A percentile compares a stretch with the other conserved stretches of the same genome.
phyloP scores from a whole-genome alignment of 140 eudicot species.

The Ambrosia hybrid region DNA sequence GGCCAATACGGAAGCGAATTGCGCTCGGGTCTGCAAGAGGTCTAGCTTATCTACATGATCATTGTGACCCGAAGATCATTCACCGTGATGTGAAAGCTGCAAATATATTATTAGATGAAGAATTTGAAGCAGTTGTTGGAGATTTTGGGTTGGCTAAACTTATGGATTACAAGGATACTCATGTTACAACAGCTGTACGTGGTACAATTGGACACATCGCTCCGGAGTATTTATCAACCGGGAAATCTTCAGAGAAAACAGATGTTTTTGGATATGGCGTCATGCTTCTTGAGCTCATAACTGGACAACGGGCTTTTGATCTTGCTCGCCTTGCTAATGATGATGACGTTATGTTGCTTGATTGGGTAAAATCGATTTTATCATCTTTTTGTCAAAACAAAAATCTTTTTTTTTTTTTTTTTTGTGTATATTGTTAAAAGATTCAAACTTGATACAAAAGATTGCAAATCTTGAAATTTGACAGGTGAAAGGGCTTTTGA shows the following conservation, averaged over 20 bases:
- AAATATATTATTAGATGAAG: constrained; percentile 46
- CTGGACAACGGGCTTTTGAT: constrained; percentile 58
- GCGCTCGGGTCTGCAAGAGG: constrained; percentile 65
- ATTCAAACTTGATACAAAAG: too few relatives aligned
- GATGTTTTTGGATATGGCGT: constrained; percentile 48
- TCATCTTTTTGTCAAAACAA: constrained; percentile 29
- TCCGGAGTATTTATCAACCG: constrained; percentile 44
- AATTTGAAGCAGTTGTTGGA: constrained; percentile 57
- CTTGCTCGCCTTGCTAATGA: constrained; percentile 55
- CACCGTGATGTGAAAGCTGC: constrained; percentile 57
- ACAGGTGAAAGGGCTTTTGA: constrained; percentile 50
- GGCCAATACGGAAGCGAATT: constrained; percentile 49
- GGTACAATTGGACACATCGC: constrained; percentile 41
- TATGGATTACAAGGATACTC: constrained; percentile 44
- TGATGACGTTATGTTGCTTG: constrained; percentile 54
- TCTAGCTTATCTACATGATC: constrained; percentile 58
- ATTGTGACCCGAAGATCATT: constrained; percentile 49
- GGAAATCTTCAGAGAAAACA: constrained; percentile 35
- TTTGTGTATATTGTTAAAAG: too few relatives aligned
- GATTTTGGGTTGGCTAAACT: constrained; percentile 59
- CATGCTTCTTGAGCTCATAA: constrained; percentile 59
- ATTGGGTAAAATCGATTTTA: constrained; percentile 37
- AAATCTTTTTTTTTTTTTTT: too few relatives aligned
- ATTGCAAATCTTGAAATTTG: constrained; percentile 6
- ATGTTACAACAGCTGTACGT: constrained; percentile 38